Evolutionary conservation across 176 grass and related monocot genomes (phyloP), one percentile per base, ranked within the genome.

Genomic region (Juncus effusus): DNA sequence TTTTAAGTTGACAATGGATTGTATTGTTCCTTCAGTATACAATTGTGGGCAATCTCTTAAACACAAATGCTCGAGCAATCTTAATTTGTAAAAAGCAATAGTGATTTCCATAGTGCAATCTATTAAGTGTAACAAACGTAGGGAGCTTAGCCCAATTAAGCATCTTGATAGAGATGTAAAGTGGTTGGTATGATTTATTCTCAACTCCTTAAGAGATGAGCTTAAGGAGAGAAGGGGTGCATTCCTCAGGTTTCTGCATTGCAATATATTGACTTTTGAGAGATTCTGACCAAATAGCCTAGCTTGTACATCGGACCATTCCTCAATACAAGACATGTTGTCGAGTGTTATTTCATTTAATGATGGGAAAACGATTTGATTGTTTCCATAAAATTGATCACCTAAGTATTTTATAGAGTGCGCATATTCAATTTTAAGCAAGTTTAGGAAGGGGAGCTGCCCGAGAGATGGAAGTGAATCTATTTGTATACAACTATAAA

Each of bases 381-480:
- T 55, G 54, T 40, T 63, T 45, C 71, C 70, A 75, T 69, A 82
- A 42, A 87, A 79, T 36, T 16, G 2, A 58, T 45, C 3, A 35
- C 62, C 69, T 7, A 82, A 58, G 40, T 79, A 15, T 54, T 36
- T 54, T 65, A 87, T 59, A 19, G 75, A 59, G 59, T 2, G 36
- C 62, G 82, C 68, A 40, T 74, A 45, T 56, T 87, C 75, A 50
- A 87, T 36, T 37, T 55, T 63, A 60, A 87, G 39, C 3, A 70
- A 56, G 38, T 45, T 78, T 45, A 87, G 79, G 16, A 4, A 50
- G 15, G 53, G 45, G 44, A 85, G 77, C 39, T 80, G 82, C 7
- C 82, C 82, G 28, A 85, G 40, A 55, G 77, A 55, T 72, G 82
- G 82, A 77, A 85, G 82, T 35, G 45, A 10, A 7, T 62, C 63